A percentile compares a stretch with the other conserved stretches of the same genome.
phyloP scores from a whole-genome alignment of 2,329 filamentous ascomycete genomes.

The Raffaelea albimanens region DNA sequence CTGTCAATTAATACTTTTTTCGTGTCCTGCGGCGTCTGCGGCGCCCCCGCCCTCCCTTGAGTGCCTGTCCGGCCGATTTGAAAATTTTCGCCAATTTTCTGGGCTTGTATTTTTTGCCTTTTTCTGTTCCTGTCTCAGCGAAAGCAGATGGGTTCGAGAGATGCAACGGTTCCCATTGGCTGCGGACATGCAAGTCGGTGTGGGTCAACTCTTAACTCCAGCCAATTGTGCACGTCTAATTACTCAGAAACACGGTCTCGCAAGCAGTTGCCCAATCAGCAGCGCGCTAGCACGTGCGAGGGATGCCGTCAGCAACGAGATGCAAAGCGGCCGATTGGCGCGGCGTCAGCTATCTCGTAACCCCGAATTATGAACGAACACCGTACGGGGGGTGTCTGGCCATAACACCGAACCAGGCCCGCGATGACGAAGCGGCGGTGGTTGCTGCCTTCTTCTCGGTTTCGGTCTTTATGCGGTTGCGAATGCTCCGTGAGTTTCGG shows the following conservation, averaged over 20 bases:
- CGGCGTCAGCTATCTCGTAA: background rate
- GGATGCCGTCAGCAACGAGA: background rate
- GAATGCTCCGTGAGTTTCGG: no score
- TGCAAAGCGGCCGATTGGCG: background rate
- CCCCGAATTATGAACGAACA: background rate
- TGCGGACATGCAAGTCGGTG: no score
- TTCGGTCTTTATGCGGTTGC: no score
- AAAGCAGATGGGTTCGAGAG: no score
- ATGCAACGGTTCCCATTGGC: no score
- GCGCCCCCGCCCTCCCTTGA: background rate
- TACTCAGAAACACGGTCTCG: background rate
- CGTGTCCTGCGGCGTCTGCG: background rate
- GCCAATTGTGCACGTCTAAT: background rate
- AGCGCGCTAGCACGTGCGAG: background rate
- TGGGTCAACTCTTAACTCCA: no score
- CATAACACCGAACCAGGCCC: no score
- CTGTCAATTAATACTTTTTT: slow-evolving; percentile 5
- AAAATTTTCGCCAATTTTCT: no score
- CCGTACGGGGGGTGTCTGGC: no score
- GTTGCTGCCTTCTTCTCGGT: no score
- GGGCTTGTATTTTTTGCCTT: background rate
- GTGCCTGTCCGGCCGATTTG: background rate
- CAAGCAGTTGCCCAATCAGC: background rate
- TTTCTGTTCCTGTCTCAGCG: background rate
- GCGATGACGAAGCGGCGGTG: no score